phyloP scores from a whole-genome alignment of 129 eudicot genomes.

The Solidago caesia region DNA sequence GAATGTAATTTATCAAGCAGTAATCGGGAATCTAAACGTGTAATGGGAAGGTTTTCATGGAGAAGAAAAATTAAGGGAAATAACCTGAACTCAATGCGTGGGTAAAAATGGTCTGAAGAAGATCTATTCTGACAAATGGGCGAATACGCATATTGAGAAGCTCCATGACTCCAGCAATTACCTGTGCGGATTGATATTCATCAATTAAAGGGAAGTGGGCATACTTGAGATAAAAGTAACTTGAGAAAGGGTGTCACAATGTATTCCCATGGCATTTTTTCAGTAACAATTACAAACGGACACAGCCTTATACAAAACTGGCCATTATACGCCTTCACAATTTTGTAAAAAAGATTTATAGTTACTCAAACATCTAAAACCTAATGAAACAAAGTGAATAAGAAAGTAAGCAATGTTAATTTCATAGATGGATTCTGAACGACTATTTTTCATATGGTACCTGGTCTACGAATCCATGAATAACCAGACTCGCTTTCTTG shows the following conservation, averaged over 20 bases:
- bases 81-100: conserved; percentile 72
- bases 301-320: neutral
- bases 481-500: conserved; percentile 89
- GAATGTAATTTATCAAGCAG: neutral
- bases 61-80: conserved; percentile 17
- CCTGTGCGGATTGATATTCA: conserved; percentile 43
- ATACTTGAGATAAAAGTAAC: neutral
- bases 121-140: conserved; percentile 89
- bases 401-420: neutral
- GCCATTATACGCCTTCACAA: no score
- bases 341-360: no score
- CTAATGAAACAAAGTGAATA: no score
- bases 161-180: conserved; percentile 79
- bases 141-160: conserved; percentile 57
- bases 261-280: neutral
- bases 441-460: conserved; percentile 32
- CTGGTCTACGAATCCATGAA: conserved; percentile 87
- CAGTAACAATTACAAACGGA: neutral
- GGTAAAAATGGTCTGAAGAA: conserved; percentile 62
- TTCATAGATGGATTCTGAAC: no score
- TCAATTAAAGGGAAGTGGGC: neutral
- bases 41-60: neutral
- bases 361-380: no score
- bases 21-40: neutral
- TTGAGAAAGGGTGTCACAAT: neutral